phyloP scores from a whole-genome alignment of 805 yeast genomes.

The Jamesozyma lodderae region DNA sequence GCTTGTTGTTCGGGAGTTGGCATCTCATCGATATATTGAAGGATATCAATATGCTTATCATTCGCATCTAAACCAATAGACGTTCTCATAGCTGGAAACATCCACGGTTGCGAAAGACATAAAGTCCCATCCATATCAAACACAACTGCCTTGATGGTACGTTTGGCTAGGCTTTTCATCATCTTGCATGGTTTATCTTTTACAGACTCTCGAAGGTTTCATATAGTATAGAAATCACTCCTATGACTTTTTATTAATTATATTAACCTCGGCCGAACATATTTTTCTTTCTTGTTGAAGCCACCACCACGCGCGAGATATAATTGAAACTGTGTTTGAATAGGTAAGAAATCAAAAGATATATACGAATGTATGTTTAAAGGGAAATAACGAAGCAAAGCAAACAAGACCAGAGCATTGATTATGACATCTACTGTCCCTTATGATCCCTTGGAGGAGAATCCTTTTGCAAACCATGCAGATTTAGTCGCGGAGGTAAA shows the following conservation, averaged over 20 bases:
- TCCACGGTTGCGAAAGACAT: slow-evolving; percentile 55
- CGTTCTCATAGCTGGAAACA: slow-evolving; percentile 50
- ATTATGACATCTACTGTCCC: slow-evolving; percentile 14
- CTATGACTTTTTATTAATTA: no score
- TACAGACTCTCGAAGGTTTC: no score
- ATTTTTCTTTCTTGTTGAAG: no score
- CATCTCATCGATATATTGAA: slow-evolving; percentile 41
- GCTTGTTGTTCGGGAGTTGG: slow-evolving; percentile 30
- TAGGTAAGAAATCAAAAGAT: no score
- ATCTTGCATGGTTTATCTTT: no score
- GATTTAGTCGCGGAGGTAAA: not conserved
- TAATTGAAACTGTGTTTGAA: no score
- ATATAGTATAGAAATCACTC: no score
- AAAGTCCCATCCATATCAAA: slow-evolving; percentile 80
- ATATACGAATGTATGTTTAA: not conserved
- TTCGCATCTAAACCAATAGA: slow-evolving; percentile 45
- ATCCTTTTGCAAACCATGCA: slow-evolving; percentile 47
- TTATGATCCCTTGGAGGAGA: slow-evolving; percentile 46
- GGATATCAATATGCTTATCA: slow-evolving; percentile 41
- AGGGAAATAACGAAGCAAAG: not conserved
- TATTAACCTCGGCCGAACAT: no score
- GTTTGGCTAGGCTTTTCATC: no score
- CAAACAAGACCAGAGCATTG: not conserved
- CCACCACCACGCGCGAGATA: no score
- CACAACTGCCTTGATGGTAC: slow-evolving; percentile 46